phyloP scores from a whole-genome alignment of 163 green algal species.

The Coccomyxa subellipsoidea region DNA sequence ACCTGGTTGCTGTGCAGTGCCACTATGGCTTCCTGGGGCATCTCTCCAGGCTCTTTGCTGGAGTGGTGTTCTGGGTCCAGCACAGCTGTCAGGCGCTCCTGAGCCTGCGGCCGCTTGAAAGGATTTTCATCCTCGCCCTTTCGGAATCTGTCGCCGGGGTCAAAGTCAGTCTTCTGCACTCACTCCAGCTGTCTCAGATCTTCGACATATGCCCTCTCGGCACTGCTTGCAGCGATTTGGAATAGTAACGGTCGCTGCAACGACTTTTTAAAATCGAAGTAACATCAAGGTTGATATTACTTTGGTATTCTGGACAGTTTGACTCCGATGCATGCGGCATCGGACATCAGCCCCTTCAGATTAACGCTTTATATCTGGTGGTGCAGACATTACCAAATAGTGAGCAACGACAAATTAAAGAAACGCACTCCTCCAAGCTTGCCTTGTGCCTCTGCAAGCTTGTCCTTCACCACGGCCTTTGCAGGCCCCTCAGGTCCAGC shows the following conservation, averaged over 20 bases:
- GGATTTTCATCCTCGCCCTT: neutral
- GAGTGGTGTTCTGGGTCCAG: neutral
- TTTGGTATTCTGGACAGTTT: no score
- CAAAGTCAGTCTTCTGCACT: neutral
- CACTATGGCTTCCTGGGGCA: neutral
- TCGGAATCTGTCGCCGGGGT: neutral
- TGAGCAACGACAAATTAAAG: no score
- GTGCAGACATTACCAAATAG: no score
- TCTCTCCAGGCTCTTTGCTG: neutral
- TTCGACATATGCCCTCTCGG: no score
- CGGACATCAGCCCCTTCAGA: no score
- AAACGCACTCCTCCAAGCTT: neutral
- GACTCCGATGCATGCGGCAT: no score
- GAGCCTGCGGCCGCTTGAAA: neutral
- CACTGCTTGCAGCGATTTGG: no score
- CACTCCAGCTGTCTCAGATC: no score
- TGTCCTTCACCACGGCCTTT: neutral
- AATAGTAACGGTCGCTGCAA: no score
- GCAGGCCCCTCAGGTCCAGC: constrained; percentile 1
- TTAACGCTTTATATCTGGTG: no score
- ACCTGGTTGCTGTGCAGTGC: neutral
- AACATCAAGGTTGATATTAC: no score
- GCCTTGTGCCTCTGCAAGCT: neutral
- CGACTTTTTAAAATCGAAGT: no score
- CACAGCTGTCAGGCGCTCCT: neutral